Conservation (phyloP, 306 rosid genomes). For the Arachis hypogaea region DNA sequence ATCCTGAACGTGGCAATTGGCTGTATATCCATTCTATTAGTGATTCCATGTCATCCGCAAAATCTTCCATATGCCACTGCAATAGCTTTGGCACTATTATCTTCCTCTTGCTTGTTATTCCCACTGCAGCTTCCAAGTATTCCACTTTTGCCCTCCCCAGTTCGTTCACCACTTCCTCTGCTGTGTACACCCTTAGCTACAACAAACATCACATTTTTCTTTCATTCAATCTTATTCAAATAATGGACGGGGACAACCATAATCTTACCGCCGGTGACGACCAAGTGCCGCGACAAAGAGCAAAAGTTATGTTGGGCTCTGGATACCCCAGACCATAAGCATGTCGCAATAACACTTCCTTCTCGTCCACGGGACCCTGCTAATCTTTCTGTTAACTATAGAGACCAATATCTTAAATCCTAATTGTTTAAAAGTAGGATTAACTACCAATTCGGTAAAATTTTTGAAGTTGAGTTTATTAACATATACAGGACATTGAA, state of each 20-base stretch:
- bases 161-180: slow-evolving; percentile 75
- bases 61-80: slow-evolving; percentile 85
- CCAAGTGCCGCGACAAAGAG: slow-evolving; percentile 90
- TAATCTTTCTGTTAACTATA: slow-evolving; percentile 13
- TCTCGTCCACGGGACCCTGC: slow-evolving; percentile 64
- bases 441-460: too few relatives aligned
- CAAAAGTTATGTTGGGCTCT: slow-evolving; percentile 87
- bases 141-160: slow-evolving; percentile 82
- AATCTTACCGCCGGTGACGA: slow-evolving; percentile 89
- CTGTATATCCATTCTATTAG: slow-evolving; percentile 89
- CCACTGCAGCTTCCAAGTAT: slow-evolving; percentile 90
- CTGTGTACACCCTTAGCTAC: slow-evolving; percentile 84
- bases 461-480: too few relatives aligned
- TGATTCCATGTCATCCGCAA: slow-evolving; percentile 87
- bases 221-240: neutral
- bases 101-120: slow-evolving; percentile 73
- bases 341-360: slow-evolving; percentile 67
- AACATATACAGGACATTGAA: too few relatives aligned
- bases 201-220: slow-evolving; percentile 5
- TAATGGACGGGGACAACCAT: neutral
- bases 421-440: too few relatives aligned
- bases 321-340: slow-evolving; percentile 90
- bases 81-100: slow-evolving; percentile 82
- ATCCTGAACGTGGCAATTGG: slow-evolving; percentile 77
- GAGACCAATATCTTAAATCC: too few relatives aligned